These are phyloP conservation scores for Xylaria intraflava DNA, from an alignment of 495 filamentous ascomycete genomes.

Conservation along the genomic window DNA sequence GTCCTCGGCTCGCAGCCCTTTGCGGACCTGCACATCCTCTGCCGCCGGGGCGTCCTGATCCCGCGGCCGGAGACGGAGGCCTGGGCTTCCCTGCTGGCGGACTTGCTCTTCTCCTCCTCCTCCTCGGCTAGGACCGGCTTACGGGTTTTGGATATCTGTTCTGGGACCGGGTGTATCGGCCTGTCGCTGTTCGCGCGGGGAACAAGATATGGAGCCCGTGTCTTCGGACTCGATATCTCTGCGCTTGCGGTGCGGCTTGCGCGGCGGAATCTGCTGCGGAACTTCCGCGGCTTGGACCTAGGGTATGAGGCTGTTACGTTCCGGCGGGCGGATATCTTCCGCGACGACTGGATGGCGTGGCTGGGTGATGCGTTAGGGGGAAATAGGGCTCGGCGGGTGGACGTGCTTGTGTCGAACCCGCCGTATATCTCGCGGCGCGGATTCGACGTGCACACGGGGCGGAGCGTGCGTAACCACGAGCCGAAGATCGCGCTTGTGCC, in stretches of 20 bases:
- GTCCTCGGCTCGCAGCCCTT: slow-evolving; percentile 86
- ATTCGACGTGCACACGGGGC: slow-evolving; percentile 52
- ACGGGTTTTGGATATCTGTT: slow-evolving; percentile 76
- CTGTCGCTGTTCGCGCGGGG: slow-evolving; percentile 56
- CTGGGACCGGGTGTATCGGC: slow-evolving; percentile 85
- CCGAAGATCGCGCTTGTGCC: slow-evolving; percentile 73
- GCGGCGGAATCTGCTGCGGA: slow-evolving; percentile 50
- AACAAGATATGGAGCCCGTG: background rate
- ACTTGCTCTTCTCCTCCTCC: slow-evolving; percentile 28
- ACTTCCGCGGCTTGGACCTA: slow-evolving; percentile 21
- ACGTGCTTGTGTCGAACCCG: slow-evolving; percentile 83
- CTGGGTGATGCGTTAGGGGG: background rate
- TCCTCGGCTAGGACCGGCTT: slow-evolving; percentile 24
- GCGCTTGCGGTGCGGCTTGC: slow-evolving; percentile 55
- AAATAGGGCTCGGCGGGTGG: slow-evolving; percentile 28
- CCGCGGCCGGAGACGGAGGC: slow-evolving; percentile 77
- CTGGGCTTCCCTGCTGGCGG: slow-evolving; percentile 52
- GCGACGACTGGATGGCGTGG: slow-evolving; percentile 12
- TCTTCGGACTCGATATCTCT: slow-evolving; percentile 57
- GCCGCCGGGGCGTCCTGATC: slow-evolving; percentile 70
- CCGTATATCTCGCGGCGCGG: slow-evolving; percentile 70
- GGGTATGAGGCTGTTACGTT: slow-evolving; percentile 39
- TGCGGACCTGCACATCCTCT: slow-evolving; percentile 72
- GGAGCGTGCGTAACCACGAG: slow-evolving; percentile 74
- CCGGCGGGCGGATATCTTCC: slow-evolving; percentile 49